A percentile compares a stretch with the other conserved stretches of the same genome.
These are phyloP conservation scores for Pseudocercospora vitis DNA, from an alignment of 2,329 filamentous ascomycete genomes.

Conservation along the genomic window DNA sequence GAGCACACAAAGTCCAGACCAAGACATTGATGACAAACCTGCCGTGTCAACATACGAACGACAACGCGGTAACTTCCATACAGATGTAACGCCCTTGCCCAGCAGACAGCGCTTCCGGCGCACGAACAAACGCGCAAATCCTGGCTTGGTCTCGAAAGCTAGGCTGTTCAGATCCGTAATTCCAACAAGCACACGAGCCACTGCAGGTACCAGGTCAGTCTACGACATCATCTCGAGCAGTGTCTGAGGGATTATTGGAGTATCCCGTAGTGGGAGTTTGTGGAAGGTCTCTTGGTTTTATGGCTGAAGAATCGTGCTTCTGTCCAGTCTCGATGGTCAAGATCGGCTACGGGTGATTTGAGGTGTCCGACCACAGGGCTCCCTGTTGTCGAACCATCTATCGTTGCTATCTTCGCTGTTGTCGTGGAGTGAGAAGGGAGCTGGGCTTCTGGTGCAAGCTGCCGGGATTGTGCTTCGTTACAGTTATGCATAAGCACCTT, in stretches of 20 bases:
- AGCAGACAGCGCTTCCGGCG: background rate
- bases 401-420: no score
- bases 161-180: background rate
- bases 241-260: no score
- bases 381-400: no score
- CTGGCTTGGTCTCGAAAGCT: background rate
- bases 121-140: background rate
- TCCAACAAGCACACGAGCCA: conserved; percentile 1
- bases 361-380: no score
- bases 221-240: conserved; percentile 8
- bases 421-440: no score
- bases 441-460: no score
- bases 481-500: conserved; percentile 47
- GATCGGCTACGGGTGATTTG: no score
- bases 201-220: conserved; percentile 1
- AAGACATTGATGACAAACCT: conserved; percentile 12
- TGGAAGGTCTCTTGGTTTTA: no score
- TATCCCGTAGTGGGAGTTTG: no score
- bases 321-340: no score
- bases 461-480: background rate
- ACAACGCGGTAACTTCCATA: background rate
- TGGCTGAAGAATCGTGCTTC: no score
- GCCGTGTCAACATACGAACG: background rate
- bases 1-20: conserved; percentile 8
- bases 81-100: background rate